These are phyloP conservation scores for Pichia cabralensis DNA, from an alignment of 805 yeast genomes.

Conservation along the genomic window DNA sequence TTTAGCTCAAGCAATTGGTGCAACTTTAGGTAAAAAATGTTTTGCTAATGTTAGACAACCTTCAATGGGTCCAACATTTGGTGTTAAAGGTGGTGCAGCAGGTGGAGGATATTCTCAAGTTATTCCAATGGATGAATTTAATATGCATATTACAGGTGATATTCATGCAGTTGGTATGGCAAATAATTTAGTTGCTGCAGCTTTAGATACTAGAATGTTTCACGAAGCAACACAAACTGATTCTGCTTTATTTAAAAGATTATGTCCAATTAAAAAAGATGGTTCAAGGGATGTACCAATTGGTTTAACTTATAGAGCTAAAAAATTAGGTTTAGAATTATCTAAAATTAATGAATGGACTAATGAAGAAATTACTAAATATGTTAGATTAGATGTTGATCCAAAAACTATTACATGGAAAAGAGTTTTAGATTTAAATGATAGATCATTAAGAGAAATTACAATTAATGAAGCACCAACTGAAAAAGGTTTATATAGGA, in stretches of 20 bases:
- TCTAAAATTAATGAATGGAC: slow-evolving; percentile 75
- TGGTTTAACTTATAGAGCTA: slow-evolving; percentile 66
- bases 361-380: slow-evolving; percentile 59
- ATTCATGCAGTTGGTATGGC: slow-evolving; percentile 95
- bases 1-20: slow-evolving; percentile 92
- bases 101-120: slow-evolving; percentile 99
- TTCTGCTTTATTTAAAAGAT: slow-evolving; percentile 68
- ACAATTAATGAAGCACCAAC: slow-evolving; percentile 90
- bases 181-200: slow-evolving; percentile 88
- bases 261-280: slow-evolving; percentile 71
- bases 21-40: slow-evolving; percentile 71
- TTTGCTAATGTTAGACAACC: slow-evolving; percentile 97
- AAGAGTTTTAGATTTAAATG: slow-evolving; percentile 92
- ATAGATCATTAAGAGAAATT: slow-evolving; percentile 79
- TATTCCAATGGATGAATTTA: slow-evolving; percentile 98
- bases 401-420: slow-evolving; percentile 85
- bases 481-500: slow-evolving; percentile 79
- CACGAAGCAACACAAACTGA: slow-evolving; percentile 82
- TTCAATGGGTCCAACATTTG: slow-evolving; percentile 97
- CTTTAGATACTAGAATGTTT: slow-evolving; percentile 94
- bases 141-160: slow-evolving; percentile 95
- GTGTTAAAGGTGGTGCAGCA: slow-evolving; percentile 98
- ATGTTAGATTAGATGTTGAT: slow-evolving; percentile 81
- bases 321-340: slow-evolving; percentile 72
- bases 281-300: slow-evolving; percentile 72